Evolutionary conservation across 306 rosid genomes (phyloP).

Genomic region (Inga leiocalycina): DNA sequence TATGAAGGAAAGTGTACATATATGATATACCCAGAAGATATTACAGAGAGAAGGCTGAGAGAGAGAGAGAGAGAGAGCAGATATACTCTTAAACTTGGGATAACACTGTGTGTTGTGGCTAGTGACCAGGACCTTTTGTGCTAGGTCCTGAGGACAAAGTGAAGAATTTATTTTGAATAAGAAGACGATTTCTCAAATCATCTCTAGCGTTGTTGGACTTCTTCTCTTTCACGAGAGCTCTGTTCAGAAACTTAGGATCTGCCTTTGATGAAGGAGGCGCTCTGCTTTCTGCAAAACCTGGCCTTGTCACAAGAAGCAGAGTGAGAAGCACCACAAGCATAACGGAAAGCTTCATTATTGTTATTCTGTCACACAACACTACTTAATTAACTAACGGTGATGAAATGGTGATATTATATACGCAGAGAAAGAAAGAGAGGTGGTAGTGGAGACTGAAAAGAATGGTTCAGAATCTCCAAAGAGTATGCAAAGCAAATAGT

Average conservation of each 20-base stretch:
- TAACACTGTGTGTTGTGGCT: slow-evolving; percentile 1
- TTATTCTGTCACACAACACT: slow-evolving; percentile 4
- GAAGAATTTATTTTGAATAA: slow-evolving; percentile 37
- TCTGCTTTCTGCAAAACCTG: slow-evolving; percentile 42
- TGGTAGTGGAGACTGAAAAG: not conserved
- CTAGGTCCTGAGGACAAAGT: slow-evolving; percentile 84
- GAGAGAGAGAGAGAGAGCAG: not conserved
- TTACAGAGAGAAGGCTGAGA: not conserved
- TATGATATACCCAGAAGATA: not conserved
- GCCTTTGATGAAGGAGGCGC: slow-evolving; percentile 27
- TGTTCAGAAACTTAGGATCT: not conserved
- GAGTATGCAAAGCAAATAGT: slow-evolving; percentile 30
- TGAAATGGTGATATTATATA: slow-evolving; percentile 32
- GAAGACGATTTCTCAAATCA: slow-evolving; percentile 25
- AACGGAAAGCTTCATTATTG: slow-evolving; percentile 44
- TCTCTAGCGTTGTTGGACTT: slow-evolving; percentile 5
- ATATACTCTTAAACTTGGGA: not conserved
- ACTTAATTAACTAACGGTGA: not conserved
- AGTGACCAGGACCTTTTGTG: slow-evolving; percentile 87
- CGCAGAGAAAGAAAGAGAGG: slow-evolving; percentile 38
- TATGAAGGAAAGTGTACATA: slow-evolving; percentile 17
- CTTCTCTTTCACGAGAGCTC: slow-evolving; percentile 10
- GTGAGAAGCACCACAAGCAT: slow-evolving; percentile 36
- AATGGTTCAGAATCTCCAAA: slow-evolving; percentile 58
- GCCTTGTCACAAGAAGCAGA: slow-evolving; percentile 36